Percentiles rank a stretch among this genome's conserved stretches.
phyloP scores from a whole-genome alignment of 106 monocot genomes.

The Dioscorea dumetorum region DNA sequence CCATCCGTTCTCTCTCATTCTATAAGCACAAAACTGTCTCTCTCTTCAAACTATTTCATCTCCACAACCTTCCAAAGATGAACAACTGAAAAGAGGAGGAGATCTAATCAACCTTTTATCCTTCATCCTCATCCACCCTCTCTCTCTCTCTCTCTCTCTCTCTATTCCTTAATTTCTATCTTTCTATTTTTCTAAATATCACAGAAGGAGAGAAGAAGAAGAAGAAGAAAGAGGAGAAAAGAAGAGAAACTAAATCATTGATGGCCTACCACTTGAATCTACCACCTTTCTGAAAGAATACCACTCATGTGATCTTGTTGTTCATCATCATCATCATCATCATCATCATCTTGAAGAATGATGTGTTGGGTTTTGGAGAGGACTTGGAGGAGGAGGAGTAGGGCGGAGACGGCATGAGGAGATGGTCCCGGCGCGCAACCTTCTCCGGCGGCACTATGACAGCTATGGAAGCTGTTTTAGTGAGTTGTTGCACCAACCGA shows the following conservation, averaged over 20 bases:
- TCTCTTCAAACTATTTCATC: conserved; percentile 7
- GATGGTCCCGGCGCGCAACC: conserved; percentile 37
- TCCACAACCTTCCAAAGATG: conserved; percentile 26
- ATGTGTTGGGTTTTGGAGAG: background rate
- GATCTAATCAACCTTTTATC: conserved; percentile 12
- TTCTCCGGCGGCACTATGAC: conserved; percentile 28
- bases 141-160: no score
- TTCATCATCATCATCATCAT: no score
- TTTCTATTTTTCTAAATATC: no score
- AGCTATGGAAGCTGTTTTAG: conserved; percentile 8
- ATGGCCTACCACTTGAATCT: no score
- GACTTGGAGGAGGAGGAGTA: background rate
- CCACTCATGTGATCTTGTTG: no score
- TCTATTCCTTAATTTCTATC: no score
- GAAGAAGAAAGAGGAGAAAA: no score
- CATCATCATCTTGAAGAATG: no score
- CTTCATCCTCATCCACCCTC: background rate
- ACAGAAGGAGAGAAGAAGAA: background rate
- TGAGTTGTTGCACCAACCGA: background rate
- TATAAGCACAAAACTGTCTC: background rate
- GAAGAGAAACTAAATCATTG: no score
- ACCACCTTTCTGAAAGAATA: no score
- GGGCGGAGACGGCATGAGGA: conserved; percentile 8
- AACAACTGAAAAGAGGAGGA: conserved; percentile 27
- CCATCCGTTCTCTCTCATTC: background rate